Conservation (phyloP, 495 filamentous ascomycete species). For the Penicillium macrosclerotiorum region DNA sequence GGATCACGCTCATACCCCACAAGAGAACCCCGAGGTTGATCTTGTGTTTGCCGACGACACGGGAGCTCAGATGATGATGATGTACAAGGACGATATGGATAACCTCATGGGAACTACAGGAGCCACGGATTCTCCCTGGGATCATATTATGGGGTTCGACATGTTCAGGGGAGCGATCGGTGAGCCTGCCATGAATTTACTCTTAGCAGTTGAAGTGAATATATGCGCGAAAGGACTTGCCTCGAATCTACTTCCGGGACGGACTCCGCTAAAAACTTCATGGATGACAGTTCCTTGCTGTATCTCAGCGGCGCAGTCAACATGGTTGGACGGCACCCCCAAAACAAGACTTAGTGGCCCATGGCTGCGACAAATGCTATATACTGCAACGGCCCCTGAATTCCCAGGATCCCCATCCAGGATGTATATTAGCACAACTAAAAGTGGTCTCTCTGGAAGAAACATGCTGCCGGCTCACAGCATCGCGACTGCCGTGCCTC, state of each 20-base stretch:
- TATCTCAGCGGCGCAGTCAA: no score
- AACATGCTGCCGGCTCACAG: no score
- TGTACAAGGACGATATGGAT: not conserved
- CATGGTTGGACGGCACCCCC: no score
- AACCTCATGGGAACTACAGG: not conserved
- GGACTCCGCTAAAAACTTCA: not conserved
- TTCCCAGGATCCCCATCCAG: no score
- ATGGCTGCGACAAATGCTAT: conserved; percentile 5
- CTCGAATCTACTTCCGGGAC: not conserved
- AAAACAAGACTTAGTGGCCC: conserved; percentile 1
- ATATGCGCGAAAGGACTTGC: not conserved
- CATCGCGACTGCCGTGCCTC: no score
- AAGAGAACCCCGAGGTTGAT: no score
- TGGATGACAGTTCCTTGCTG: not conserved
- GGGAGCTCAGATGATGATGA: not conserved
- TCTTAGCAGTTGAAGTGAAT: not conserved
- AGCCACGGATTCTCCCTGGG: not conserved
- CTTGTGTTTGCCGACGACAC: not conserved
- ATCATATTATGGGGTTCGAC: not conserved
- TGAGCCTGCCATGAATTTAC: not conserved
- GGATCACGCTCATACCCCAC: no score
- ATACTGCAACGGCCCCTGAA: conserved; percentile 9
- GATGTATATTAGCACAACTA: no score
- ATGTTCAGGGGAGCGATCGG: not conserved
- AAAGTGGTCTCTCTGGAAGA: no score